Conservation (phyloP, 2,329 filamentous ascomycete species). For the Fusarium tricinctum region DNA sequence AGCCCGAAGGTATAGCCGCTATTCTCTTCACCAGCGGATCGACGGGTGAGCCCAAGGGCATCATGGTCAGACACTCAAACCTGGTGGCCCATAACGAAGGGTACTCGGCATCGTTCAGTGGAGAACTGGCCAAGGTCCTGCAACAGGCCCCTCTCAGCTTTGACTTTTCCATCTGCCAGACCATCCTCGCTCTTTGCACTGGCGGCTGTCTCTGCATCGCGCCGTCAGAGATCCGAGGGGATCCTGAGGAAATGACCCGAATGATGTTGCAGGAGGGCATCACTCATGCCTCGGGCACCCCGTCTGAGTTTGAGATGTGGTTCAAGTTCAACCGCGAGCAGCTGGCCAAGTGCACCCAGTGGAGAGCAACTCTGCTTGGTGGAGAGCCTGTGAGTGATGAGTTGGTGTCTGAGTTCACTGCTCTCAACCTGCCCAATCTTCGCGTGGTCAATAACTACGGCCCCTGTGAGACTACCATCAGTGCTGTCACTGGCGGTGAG, state of each 20-base stretch:
- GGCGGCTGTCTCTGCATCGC: conserved; percentile 1
- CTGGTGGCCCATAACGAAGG: not conserved
- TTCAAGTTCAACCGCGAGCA: not conserved
- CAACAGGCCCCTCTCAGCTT: conserved; percentile 11
- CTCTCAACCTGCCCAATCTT: not conserved
- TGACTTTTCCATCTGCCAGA: conserved; percentile 9
- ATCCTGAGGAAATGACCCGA: not conserved
- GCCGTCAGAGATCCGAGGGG: not conserved
- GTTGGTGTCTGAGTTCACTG: not conserved
- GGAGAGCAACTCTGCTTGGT: not conserved
- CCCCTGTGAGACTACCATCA: conserved; percentile 3
- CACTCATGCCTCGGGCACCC: conserved; percentile 1
- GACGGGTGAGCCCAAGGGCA: conserved; percentile 9
- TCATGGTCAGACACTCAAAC: conserved; percentile 1
- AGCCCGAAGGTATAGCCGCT: not conserved
- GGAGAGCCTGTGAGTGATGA: not conserved
- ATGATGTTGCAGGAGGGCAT: not conserved
- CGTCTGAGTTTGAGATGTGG: conserved; percentile 8
- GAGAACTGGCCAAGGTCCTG: not conserved
- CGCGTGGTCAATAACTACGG: conserved; percentile 10
- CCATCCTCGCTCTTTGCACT: not conserved
- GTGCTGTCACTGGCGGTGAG: no score
- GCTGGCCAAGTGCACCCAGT: not conserved
- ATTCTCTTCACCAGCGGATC: conserved; percentile 1
- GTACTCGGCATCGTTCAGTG: not conserved